phyloP scores from a whole-genome alignment of 805 yeast species.

The Hanseniaspora jakobsenii region DNA sequence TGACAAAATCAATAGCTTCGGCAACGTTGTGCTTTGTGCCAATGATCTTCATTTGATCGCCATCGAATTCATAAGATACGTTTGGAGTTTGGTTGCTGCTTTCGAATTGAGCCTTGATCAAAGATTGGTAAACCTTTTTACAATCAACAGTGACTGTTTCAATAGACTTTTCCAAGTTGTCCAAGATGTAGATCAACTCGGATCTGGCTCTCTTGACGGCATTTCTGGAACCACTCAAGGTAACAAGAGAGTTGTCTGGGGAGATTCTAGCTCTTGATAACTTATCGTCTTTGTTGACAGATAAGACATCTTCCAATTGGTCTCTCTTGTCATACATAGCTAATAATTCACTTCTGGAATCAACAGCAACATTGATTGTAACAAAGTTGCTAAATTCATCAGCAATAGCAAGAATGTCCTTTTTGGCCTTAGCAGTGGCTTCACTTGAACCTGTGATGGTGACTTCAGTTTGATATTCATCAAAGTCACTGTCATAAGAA shows the following conservation, averaged over 20 bases:
- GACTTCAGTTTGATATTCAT: conserved; percentile 49
- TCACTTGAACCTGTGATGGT: conserved; percentile 73
- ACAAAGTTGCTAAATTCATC: conserved; percentile 56
- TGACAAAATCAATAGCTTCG: conserved; percentile 52
- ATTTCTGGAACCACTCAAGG: conserved; percentile 62
- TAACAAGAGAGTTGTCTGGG: conserved; percentile 31
- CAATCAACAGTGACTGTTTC: conserved; percentile 46
- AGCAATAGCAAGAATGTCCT: conserved; percentile 58
- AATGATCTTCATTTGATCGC: conserved; percentile 41
- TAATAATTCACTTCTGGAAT: conserved; percentile 24
- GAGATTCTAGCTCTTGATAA: conserved; percentile 21
- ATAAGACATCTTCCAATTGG: conserved; percentile 27
- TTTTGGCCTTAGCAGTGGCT: conserved; percentile 65
- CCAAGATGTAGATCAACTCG: conserved; percentile 36
- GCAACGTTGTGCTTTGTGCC: conserved; percentile 51
- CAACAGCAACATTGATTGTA: conserved; percentile 36
- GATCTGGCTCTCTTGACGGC: conserved; percentile 45
- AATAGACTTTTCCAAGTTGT: conserved; percentile 35
- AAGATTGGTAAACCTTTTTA: conserved; percentile 61
- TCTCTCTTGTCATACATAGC: conserved; percentile 26
- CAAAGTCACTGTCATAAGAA: conserved; percentile 43
- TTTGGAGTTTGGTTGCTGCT: conserved; percentile 38
- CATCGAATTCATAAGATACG: conserved; percentile 49
- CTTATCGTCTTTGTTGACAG: conserved; percentile 15
- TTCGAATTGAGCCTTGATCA: conserved; percentile 33